Base-by-base conservation (phyloP, 345 rosid species). In the Linum usitatissimum region DNA sequence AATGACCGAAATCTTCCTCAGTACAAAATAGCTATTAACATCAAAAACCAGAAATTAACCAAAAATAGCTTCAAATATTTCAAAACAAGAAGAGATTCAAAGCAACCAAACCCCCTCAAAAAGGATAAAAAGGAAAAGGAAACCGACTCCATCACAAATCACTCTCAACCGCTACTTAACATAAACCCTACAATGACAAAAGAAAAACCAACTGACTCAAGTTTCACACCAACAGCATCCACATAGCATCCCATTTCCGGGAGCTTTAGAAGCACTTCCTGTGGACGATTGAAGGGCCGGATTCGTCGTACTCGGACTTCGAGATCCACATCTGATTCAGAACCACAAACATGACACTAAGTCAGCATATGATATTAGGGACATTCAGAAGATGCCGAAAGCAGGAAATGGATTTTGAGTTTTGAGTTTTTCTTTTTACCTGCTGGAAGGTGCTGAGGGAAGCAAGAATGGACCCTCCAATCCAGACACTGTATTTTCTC, bases 381-480 rank as follows among this genome's bases (percentile, higher is more conserved):
- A 4, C 1, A 23, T 19, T 5, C 28, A 4, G 36, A 0, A 18
- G 1, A 14, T 18, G 6, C 10, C 56, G 6, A 53, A 18, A 31
- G 7, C 2, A 12, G 49, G 0, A 7, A 6, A 20, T 6, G 39
- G 15, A 17, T 30, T 55, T 14, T 9, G 30, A 70, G 9, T 20
- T 23, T 23, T 23, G 28, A 23, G 28, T 23, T 23, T 54, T 6
- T n/a, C n/a, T n/a, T 21, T 1, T 34, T 18, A 82, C 86, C 86
- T 82, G 86, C 75, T 82, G 86, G 77, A 82, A 82, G 71, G 86
- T 82, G 73, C 86, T 82, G 66, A 82, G 83, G 23, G 90, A 84
- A 56, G 90, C 90, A 59, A 84, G 84, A 80, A 84, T 84, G 3
- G 86, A 81, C 53, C 88, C 88, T 70, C 88, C 88, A 18, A 84